phyloP scores from a whole-genome alignment of 2,329 filamentous ascomycete species.

The Ascochyta fabae region DNA sequence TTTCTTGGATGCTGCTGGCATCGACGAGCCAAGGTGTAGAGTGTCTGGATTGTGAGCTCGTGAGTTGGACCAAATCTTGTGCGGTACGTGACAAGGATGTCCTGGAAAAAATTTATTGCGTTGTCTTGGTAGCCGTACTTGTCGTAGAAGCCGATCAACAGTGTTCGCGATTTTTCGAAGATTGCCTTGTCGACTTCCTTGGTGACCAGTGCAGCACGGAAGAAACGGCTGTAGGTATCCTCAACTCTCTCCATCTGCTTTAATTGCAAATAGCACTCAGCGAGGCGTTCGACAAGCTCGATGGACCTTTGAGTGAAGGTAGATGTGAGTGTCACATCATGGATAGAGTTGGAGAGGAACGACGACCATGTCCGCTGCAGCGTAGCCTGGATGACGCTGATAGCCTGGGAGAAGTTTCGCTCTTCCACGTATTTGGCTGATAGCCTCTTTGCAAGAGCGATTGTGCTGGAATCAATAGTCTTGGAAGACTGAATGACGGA shows the following conservation, averaged over 20 bases:
- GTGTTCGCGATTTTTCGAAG: constrained; percentile 45
- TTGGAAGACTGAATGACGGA: constrained; percentile 49
- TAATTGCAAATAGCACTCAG: constrained; percentile 53
- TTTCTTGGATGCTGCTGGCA: constrained; percentile 49
- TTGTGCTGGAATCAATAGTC: constrained; percentile 50
- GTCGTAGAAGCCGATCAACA: constrained; percentile 49
- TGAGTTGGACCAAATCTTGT: constrained; percentile 45
- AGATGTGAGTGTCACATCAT: constrained; percentile 54
- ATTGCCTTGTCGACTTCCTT: constrained; percentile 35
- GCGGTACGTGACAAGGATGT: constrained; percentile 47
- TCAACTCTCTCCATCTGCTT: constrained; percentile 48
- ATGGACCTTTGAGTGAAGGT: constrained; percentile 55
- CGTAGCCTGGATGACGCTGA: constrained; percentile 54
- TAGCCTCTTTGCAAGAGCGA: constrained; percentile 52
- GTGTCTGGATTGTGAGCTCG: constrained; percentile 54
- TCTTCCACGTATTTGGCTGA: constrained; percentile 54
- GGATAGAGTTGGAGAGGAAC: constrained; percentile 53
- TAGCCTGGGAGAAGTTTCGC: constrained; percentile 56
- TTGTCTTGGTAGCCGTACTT: constrained; percentile 48
- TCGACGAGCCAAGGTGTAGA: constrained; percentile 54
- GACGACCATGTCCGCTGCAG: constrained; percentile 56
- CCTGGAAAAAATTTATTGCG: constrained; percentile 45
- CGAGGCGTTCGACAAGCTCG: constrained; percentile 55
- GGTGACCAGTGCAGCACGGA: constrained; percentile 46
- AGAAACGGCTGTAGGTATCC: constrained; percentile 49